phyloP scores from a whole-genome alignment of 164 flowering plant species.

The Tinospora cordifolia region DNA sequence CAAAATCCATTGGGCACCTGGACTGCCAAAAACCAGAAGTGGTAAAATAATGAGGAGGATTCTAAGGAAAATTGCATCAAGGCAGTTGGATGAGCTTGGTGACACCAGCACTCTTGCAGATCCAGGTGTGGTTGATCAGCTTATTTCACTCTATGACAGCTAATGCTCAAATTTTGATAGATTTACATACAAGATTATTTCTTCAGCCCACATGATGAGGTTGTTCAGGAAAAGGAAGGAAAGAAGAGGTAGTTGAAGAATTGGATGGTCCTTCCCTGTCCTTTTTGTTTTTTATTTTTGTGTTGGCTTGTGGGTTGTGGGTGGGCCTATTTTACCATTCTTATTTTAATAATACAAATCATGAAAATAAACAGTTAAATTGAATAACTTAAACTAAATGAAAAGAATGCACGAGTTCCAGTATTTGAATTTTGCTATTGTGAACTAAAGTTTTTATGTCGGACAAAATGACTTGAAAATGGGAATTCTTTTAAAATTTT shows the following conservation, averaged over 20 bases:
- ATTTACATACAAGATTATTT: background rate
- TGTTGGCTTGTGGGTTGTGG: too few relatives aligned
- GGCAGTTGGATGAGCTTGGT: conserved; percentile 87
- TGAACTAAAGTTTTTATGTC: too few relatives aligned
- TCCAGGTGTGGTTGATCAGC: conserved; percentile 79
- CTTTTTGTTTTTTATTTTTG: background rate
- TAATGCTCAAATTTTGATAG: conserved; percentile 9
- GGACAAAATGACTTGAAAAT: too few relatives aligned
- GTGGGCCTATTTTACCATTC: too few relatives aligned
- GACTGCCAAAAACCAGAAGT: conserved; percentile 96
- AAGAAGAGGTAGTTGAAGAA: background rate
- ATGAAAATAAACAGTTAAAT: too few relatives aligned
- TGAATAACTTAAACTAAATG: too few relatives aligned
- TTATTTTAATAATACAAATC: too few relatives aligned
- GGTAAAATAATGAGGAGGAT: conserved; percentile 98
- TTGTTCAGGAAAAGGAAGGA: background rate
- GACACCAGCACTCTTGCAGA: conserved; percentile 98
- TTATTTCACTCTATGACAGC: conserved; percentile 62
- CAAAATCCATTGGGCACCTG: conserved; percentile 97
- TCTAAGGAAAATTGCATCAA: conserved; percentile 82
- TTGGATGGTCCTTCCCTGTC: background rate
- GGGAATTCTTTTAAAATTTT: too few relatives aligned
- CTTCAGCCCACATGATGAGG: background rate
- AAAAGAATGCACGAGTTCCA: too few relatives aligned
- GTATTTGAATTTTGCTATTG: too few relatives aligned